A percentile compares a stretch with the other conserved stretches of the same genome.
Evolutionary conservation across 768 basidiomycete genomes (phyloP).

Genomic region (Boletus pseudo-olivaceus): DNA sequence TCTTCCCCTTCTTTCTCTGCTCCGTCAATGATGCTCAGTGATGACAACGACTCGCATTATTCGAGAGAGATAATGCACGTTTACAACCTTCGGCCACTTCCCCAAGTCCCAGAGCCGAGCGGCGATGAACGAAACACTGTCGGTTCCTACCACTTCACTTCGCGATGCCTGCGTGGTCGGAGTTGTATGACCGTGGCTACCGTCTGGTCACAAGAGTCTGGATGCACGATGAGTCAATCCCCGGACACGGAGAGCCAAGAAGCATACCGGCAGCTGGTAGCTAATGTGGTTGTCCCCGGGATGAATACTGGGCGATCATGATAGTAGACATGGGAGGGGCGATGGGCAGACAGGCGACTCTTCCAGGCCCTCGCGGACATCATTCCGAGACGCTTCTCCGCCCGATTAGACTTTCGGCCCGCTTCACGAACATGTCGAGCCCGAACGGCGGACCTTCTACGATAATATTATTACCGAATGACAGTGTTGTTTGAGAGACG

Average conservation of each 20-base stretch:
- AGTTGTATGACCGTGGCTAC: conserved; percentile 13
- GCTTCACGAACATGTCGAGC: background rate
- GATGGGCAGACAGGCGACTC: background rate
- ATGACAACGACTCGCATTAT: conserved; percentile 5
- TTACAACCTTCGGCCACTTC: conserved; percentile 6
- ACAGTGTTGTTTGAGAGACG: conserved; percentile 3
- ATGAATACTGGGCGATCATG: background rate
- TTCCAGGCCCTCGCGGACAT: background rate
- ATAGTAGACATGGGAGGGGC: background rate
- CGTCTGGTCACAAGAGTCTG: conserved; percentile 37
- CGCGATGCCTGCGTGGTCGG: background rate
- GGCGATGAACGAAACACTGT: background rate
- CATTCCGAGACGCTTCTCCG: background rate
- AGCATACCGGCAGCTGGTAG: background rate
- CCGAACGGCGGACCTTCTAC: background rate
- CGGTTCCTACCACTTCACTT: background rate
- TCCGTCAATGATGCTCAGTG: background rate
- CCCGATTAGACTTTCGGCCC: conserved; percentile 1
- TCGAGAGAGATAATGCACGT: background rate
- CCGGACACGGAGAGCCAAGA: conserved; percentile 4
- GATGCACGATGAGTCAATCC: conserved; percentile 37
- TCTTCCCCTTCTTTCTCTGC: background rate
- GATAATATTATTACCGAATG: background rate
- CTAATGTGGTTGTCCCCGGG: background rate
- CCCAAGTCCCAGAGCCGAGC: conserved; percentile 1